Base-by-base conservation (phyloP, 768 basidiomycete genomes). In the Cubamyces lactineus region DNA sequence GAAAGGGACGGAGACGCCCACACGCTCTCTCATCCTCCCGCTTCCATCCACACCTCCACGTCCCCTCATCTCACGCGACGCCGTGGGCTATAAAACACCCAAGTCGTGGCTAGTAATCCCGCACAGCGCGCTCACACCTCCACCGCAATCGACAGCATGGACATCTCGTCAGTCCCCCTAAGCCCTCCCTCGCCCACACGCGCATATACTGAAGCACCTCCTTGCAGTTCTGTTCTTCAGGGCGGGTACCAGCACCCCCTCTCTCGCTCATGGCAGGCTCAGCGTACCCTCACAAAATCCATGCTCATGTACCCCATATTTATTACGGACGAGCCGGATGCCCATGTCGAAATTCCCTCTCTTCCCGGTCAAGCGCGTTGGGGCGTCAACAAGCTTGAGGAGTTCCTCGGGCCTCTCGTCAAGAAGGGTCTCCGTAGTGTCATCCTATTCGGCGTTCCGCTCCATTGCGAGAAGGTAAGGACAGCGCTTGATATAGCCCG, bases 261-360 rank as follows among this genome's bases (percentile, higher is more conserved):
- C 66, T 83, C 94, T 8, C 89, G 96, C 21, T 82, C 85, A 77
- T 96, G 92, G 87, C 96, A 99, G 76, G 82, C 84, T 24, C 85
- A 86, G 60, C 86, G 89, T 50, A 81, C 84, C 60, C 84, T 96
- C 70, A 87, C 88, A 24, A 96, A 94, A 73, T 84, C 85, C 66
- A 97, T 98, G 95, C 83, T 99, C 75, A 98, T 98, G 92, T 99
- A 98, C 75, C 97, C 97, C 7, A 95, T 99, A 70, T 98, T 99
- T 74, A 91, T 98, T 69, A 94, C 95, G 17, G 96, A 98, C 75
- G 94, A 98, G 61, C 88, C 94, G 1, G 83, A 94, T 61, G 92
- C 94, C 7, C 84, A 85, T 72, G 87, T 88, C 52, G 82, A 84
- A 62, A 95, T 98, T 66, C 70, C 83, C 0, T 81, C 86, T 21